Evolutionary conservation across 1,284 basidiomycete genomes (phyloP).

Genomic region (Veloporphyrellus conicus): DNA sequence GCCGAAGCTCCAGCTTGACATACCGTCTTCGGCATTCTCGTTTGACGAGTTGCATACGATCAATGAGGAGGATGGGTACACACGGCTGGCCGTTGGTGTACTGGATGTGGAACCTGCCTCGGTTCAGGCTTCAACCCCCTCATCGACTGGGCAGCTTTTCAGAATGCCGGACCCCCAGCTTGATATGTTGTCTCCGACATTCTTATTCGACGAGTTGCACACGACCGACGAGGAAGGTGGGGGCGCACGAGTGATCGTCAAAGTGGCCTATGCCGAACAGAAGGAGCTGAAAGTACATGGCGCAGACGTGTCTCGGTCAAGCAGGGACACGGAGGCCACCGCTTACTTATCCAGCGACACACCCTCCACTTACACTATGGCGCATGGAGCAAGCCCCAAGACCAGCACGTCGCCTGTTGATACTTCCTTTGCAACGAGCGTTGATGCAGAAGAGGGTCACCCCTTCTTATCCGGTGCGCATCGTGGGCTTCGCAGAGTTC

Average conservation of each 20-base stretch:
- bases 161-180: too few species aligned
- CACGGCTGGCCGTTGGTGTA: too few species aligned
- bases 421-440: slow-evolving; percentile 24
- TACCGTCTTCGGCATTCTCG: background rate
- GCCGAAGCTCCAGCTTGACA: background rate
- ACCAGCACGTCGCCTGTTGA: background rate
- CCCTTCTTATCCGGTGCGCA: background rate
- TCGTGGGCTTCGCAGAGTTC: slow-evolving; percentile 22
- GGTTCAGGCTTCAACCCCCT: too few species aligned
- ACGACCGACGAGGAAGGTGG: slow-evolving; percentile 11
- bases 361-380: slow-evolving; percentile 1
- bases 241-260: background rate
- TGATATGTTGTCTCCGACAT: background rate
- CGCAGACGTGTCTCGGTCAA: background rate
- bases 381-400: slow-evolving; percentile 1
- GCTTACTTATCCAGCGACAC: slow-evolving; percentile 13
- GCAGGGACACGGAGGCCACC: background rate
- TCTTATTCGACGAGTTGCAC: background rate
- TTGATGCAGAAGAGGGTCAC: slow-evolving; percentile 10
- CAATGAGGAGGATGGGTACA: too few species aligned
- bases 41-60: background rate
- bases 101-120: too few species aligned
- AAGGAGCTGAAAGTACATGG: background rate
- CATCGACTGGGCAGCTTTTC: too few species aligned
- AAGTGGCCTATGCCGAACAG: background rate